Conservation (phyloP, 2,329 filamentous ascomycete genomes). For the Grosmannia serpens region DNA sequence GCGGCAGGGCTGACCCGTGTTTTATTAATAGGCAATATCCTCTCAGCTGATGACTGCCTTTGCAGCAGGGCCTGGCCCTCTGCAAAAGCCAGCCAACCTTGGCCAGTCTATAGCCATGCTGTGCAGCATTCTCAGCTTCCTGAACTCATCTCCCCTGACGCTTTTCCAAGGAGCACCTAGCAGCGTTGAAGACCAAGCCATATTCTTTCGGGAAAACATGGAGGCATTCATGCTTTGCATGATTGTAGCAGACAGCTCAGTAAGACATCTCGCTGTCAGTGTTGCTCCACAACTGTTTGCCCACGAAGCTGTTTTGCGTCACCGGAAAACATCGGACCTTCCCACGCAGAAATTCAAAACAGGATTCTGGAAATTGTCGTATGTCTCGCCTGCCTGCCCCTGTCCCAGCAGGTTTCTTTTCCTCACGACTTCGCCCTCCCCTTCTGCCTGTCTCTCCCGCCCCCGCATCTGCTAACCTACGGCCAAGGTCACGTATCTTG, state of each 20-base stretch:
- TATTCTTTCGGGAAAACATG: constrained; percentile 34
- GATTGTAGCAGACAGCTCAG: constrained; percentile 36
- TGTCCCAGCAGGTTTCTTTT: no score
- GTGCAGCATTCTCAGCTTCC: constrained; percentile 43
- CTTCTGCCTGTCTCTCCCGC: neutral
- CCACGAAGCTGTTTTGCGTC: constrained; percentile 22
- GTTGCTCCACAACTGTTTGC: constrained; percentile 38
- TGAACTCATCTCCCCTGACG: constrained; percentile 41
- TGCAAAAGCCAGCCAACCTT: constrained; percentile 28
- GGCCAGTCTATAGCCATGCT: constrained; percentile 30
- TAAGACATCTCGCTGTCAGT: constrained; percentile 34
- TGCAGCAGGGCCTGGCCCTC: constrained; percentile 25
- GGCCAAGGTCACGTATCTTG: constrained; percentile 29
- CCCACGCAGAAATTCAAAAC: constrained; percentile 26
- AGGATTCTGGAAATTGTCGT: constrained; percentile 44
- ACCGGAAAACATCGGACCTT: constrained; percentile 24
- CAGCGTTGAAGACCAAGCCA: constrained; percentile 22
- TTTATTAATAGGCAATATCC: constrained; percentile 23
- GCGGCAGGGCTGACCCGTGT: neutral
- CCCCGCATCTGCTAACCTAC: neutral
- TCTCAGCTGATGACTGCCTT: constrained; percentile 26
- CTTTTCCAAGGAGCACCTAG: constrained; percentile 31
- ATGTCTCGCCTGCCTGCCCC: constrained; percentile 14
- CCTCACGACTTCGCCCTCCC: neutral
- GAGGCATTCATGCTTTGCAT: constrained; percentile 42